Conservation (phyloP, 805 yeast genomes). For the Yarrowia bubula region DNA sequence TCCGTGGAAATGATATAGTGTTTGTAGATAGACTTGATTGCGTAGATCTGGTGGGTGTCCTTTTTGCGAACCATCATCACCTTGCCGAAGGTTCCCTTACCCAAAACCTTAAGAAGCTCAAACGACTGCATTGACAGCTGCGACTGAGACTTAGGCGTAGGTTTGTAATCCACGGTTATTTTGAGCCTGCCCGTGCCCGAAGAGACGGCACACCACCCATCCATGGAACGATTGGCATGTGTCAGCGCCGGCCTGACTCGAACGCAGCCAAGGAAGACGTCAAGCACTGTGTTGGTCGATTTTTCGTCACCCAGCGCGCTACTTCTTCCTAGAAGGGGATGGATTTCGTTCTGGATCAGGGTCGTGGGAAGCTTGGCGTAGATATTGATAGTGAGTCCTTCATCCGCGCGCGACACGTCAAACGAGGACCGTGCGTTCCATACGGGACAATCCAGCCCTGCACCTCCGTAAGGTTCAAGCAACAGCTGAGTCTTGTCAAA, state of each 20-base stretch:
- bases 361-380: conserved; percentile 62
- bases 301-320: conserved; percentile 7
- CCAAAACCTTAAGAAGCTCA: conserved; percentile 89
- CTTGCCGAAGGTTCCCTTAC: conserved; percentile 97
- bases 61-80: conserved; percentile 98
- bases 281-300: conserved; percentile 45
- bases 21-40: conserved; percentile 88
- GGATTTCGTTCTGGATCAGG: neutral
- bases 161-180: conserved; percentile 67
- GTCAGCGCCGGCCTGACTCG: conserved; percentile 45
- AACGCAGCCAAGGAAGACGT: conserved; percentile 72
- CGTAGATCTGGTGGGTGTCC: conserved; percentile 92
- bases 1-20: conserved; percentile 90
- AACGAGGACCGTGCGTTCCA: conserved; percentile 90
- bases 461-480: conserved; percentile 83
- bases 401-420: conserved; percentile 68
- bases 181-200: conserved; percentile 41
- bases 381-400: conserved; percentile 68
- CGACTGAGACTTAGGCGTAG: conserved; percentile 46
- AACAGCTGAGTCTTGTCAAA: conserved; percentile 92
- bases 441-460: conserved; percentile 64
- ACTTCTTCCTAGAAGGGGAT: conserved; percentile 14
- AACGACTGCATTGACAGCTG: conserved; percentile 86
- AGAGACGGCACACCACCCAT: conserved; percentile 32
- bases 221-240: conserved; percentile 28